phyloP scores from a whole-genome alignment of 2,329 filamentous ascomycete species.

The Talaromyces sp. region DNA sequence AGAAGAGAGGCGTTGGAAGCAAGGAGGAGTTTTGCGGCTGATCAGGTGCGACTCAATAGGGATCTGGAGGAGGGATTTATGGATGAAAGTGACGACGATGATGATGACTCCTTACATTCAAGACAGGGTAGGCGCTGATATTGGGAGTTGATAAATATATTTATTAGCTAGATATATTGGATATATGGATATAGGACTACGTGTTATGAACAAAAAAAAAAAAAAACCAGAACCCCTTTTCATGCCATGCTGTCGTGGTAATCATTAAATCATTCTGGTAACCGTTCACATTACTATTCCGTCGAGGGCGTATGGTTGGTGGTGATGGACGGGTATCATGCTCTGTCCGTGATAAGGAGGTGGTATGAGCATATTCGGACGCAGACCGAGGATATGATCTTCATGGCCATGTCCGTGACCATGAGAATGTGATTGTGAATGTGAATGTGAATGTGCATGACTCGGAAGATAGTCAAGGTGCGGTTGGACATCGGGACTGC shows the following conservation, averaged over 20 bases:
- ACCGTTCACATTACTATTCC: background rate
- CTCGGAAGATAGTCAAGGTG: background rate
- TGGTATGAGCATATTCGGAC: background rate
- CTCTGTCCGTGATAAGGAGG: background rate
- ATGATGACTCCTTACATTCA: constrained; percentile 29
- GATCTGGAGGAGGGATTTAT: constrained; percentile 74
- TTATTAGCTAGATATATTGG: background rate
- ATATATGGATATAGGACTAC: background rate
- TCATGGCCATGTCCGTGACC: background rate
- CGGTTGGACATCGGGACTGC: background rate
- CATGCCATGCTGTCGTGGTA: background rate
- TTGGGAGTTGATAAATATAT: background rate
- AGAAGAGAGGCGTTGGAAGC: constrained; percentile 43
- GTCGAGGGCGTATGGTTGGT: constrained; percentile 2
- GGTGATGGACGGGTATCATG: constrained; percentile 5
- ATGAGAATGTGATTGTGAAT: background rate
- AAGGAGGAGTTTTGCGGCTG: constrained; percentile 41
- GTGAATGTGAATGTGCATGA: background rate
- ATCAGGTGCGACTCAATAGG: constrained; percentile 62
- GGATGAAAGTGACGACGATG: constrained; percentile 66
- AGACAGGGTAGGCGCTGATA: background rate
- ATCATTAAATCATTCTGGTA: background rate
- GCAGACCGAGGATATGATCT: background rate
- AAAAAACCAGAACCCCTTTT: background rate
- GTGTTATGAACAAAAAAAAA: background rate